Evolutionary conservation across 225 moss, liverwort and hornwort species (phyloP), one percentile per base, ranked within the genome.

Genomic region (Sphagnum tenellum): DNA sequence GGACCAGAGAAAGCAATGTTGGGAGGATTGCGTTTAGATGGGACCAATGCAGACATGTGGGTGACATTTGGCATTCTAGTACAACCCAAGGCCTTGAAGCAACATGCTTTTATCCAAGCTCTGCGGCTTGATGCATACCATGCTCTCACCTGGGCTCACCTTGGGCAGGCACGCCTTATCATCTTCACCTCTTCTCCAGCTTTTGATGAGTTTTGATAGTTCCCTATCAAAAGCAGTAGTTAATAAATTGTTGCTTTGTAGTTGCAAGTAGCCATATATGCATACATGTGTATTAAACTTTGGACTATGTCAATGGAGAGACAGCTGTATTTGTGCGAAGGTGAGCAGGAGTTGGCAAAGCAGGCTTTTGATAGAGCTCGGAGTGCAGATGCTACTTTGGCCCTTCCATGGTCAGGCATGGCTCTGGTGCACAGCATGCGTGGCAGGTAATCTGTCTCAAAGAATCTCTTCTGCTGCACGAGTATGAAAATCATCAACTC

Each of bases 321-420:
- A 12, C 89, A 98, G 98, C 85, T 98, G 57, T 98, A 98, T 66
- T 75, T 98, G n/a, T 68, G 71, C 68, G 98, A 98, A 73, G 87
- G 87, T 48, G 78, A 98, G 50, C 70, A 86, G 68, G 85, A 84
- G 55, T 66, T 98, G 67, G 98, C 98, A 60, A 90, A 64, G 73
- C 87, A 88, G 47, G 93, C 98, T 65, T 98, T 98, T 66, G 98
- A 98, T 68, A 81, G 90, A 70, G 82, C 98, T 68, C 89, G 98
- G 63, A 90, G 93, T 88, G 75, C 89, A 46, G 86, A 93, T 77
- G 89, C 98, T 75, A 78, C 78, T 57, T 69, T 93, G 59, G 75
- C 83, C 67, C 81, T 90, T 74, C 89, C 98, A 58, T 98, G 98
- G 98, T 90, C 93, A 61, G 98, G 93, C 58, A 98, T 98, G 98